These are phyloP conservation scores for Auxenochlorella pyrenoidosa DNA, from an alignment of 139 green algal species.

Conservation along the genomic window DNA sequence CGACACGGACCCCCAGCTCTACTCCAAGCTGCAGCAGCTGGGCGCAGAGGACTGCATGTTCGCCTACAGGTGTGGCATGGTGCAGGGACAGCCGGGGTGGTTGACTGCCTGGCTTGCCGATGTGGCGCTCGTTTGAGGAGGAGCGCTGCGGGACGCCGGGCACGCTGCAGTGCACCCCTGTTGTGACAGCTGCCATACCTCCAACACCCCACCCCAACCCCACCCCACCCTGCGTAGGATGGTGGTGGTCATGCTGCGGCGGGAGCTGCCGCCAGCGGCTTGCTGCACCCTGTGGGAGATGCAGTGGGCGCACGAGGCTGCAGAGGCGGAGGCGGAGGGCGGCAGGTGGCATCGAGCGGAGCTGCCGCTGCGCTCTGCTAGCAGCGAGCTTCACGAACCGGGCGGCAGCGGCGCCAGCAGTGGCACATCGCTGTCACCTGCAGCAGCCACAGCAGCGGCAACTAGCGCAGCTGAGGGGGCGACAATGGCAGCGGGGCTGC, in stretches of 20 bases:
- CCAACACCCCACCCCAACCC: background rate
- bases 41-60: conserved; percentile 82
- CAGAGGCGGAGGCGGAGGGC: background rate
- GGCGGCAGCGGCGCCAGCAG: background rate
- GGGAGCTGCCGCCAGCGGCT: conserved; percentile 75
- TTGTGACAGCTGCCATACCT: too few relatives aligned
- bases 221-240: background rate
- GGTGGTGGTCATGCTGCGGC: conserved; percentile 78
- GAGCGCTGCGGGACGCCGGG: too few relatives aligned
- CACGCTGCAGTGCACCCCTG: too few relatives aligned
- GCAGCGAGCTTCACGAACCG: background rate
- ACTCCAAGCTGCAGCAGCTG: conserved; percentile 55
- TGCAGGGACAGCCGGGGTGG: background rate
- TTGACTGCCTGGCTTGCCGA: background rate
- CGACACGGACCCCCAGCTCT: conserved; percentile 58
- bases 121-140: background rate
- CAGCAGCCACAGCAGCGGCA: background rate
- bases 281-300: conserved; percentile 48
- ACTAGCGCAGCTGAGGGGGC: background rate
- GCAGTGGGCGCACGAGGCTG: conserved; percentile 32
- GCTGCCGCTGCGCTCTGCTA: background rate
- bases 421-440: background rate
- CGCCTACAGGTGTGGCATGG: conserved; percentile 65
- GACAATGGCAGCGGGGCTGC: background rate
- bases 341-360: background rate